Evolutionary conservation across 106 monocot genomes (phyloP), one percentile per base, ranked within the genome.

Genomic region (Allium fistulosum): DNA sequence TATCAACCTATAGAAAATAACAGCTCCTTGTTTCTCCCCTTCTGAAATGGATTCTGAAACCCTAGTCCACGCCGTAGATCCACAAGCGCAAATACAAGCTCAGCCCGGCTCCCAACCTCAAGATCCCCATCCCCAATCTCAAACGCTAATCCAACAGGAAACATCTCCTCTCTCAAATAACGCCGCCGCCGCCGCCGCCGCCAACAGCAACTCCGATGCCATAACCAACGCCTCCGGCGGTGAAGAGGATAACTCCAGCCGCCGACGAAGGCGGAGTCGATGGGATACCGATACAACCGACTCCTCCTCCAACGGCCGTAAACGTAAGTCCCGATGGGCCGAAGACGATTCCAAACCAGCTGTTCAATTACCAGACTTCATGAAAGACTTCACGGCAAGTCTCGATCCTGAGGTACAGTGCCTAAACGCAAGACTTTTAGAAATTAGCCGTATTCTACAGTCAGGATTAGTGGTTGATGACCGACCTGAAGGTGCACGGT

Each of bases 391-490:
- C 65, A 75, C 97, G 1, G 84, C 84, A 0, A 92, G 87, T 17
- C 80, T 97, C 12, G 97, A 97, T 48, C 97, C 97, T 0, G 97
- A 97, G 78, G 97, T 97, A 13, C 97, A 97, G 69, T 66, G 77
- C 17, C 75, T 97, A 15, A 97, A 97, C 57, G 75, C 82, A 0
- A 74, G 87, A 10, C 77, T 92, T 14, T 69, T 92, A 11, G 92
- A 92, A 51, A 92, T 97, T 27, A 92, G 78, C 58, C 84, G 97
- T 37, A 60, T 82, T 7, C 74, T 97, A 1, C 84, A 82, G 62
- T 97, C 97, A 0, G 92, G 92, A 9, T 17, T 84, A 7, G 71
- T 78, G 6, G 58, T 92, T 17, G 97, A 97, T 51, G 97, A 92
- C 37, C 84, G 84, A 9, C 89, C 89, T 1, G 89, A 92, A 60